phyloP scores from a whole-genome alignment of 257 asterid species.

The Nicotiana tomentosiformis region DNA sequence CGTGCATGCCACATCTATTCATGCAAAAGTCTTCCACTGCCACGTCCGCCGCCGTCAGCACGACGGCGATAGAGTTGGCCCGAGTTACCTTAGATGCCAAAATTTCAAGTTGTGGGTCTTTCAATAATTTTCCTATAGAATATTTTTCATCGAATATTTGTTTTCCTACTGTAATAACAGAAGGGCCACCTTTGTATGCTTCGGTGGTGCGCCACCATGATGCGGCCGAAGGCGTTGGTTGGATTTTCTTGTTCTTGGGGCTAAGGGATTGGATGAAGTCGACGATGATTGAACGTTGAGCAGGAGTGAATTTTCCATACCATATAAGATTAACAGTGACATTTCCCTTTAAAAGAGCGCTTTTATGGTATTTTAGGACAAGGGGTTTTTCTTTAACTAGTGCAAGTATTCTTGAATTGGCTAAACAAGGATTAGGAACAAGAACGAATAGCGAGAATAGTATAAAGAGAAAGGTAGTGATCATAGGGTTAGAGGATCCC shows the following conservation, averaged over 20 bases:
- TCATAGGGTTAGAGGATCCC: not conserved
- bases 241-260: not conserved
- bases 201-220: slow-evolving; percentile 45
- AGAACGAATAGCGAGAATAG: not conserved
- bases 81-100: slow-evolving; percentile 19
- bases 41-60: slow-evolving; percentile 36
- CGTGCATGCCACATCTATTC: slow-evolving; percentile 47
- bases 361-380: slow-evolving; percentile 33
- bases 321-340: slow-evolving; percentile 37
- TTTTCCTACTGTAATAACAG: slow-evolving; percentile 14
- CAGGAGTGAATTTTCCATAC: slow-evolving; percentile 39
- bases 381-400: slow-evolving; percentile 31
- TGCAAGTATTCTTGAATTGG: slow-evolving; percentile 16
- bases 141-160: slow-evolving; percentile 18
- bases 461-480: not conserved
- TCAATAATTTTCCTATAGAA: slow-evolving; percentile 28
- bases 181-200: slow-evolving; percentile 24
- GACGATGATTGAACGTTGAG: slow-evolving; percentile 29
- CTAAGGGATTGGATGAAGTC: slow-evolving; percentile 34
- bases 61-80: slow-evolving; percentile 23
- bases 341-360: slow-evolving; percentile 31
- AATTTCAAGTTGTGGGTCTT: slow-evolving; percentile 19
- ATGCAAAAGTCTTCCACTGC: slow-evolving; percentile 40
- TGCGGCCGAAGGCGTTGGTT: slow-evolving; percentile 23
- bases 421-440: not conserved